Base-by-base conservation (phyloP, 768 basidiomycete genomes). In the Gelatoporia subvermispora region DNA sequence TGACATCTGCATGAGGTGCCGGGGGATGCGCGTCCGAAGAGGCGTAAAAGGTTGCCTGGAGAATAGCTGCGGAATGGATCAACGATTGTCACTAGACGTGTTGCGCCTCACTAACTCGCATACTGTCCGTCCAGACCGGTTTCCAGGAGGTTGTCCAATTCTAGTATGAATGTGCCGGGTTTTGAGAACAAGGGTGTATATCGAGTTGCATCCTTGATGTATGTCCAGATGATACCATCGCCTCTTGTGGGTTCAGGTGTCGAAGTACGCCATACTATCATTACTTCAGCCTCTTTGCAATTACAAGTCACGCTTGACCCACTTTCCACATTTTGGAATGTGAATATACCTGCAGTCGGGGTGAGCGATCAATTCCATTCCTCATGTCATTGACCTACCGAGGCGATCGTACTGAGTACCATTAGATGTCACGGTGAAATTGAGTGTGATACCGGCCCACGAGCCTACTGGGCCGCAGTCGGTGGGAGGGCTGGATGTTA, bases 301-400 rank as follows among this genome's bases (percentile, higher is more conserved):
- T 8, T 13, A 13, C 18, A 15, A 34, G 2, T 1, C n/a, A 28
- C 16, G 11, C 21, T 20, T 2, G 25, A 60, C 79, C 51, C 57
- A 85, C 84, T 86, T 63, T 89, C 88, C 8, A 85, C 84, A 57
- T 87, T 82, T 25, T 86, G 80, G 60, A 88, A 83, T 4, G 84
- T 85, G 56, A 91, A 85, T 15, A 81, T 76, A 2, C 77, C 84
- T 53, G 17, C 28, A 31, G 13, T 31, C n/a, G 28, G 28, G 13
- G 13, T 31, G 13, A 31, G 13, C 13, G 5, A 7, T 13, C 7
- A 31, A 31, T 31, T 31, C 10, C 18, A 22, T 7, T 13, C 28
- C 13, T 13, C 5, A 13, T 31, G 38, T 2, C 40, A n/a, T 20
- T 3, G 24, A 24, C 50, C 18, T 35, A 58, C 57, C 57, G n/a